Base-by-base conservation (phyloP, 495 filamentous ascomycete genomes). In the Talaromyces borbonicus region DNA sequence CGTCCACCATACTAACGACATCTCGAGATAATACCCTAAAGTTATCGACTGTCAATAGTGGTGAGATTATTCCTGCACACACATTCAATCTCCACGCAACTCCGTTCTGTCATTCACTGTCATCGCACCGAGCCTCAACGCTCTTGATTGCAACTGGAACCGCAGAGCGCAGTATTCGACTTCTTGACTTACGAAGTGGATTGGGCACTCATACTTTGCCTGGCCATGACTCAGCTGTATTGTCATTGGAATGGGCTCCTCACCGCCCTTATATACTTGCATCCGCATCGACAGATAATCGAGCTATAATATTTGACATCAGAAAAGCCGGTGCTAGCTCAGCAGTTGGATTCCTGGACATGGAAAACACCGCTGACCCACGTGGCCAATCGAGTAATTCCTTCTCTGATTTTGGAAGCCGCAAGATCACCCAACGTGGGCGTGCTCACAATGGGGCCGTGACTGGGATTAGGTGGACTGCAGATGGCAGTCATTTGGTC, bases 11-110 rank as follows among this genome's bases (percentile, higher is more conserved):
- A 52, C 68, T 94, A 8, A 85, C 85, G 1, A 83, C 81, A 8
- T 87, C 87, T 37, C 87, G 87, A 58, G 90, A 95, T 58, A 79
- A 84, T 48, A 85, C 80, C 3, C 69, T 95, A 25, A 90, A 90
- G 59, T 65, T 90, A 2, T 95, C 83, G 55, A 78, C 82, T 7
- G 79, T 86, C 0, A 72, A 80, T 29, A 68, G 74, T 12, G 56
- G 50, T 1, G 49, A 42, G 1, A 71, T 49, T 62, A 86, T 40
- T 18, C 65, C 48, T 19, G 74, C 50, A 68, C 83, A 49, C 40
- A 78, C 81, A 6, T 94, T 93, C 54, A 71, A 77, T 33, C 73
- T 94, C 1, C 73, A 76, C 14, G 80, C 77, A 9, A 81, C 83
- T 9, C 71, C 87, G 0, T 87, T 90, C 57, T 75, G 83, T 0